Base-by-base conservation (phyloP, 805 yeast species). In the Cyberlindnera euphorbiae region DNA sequence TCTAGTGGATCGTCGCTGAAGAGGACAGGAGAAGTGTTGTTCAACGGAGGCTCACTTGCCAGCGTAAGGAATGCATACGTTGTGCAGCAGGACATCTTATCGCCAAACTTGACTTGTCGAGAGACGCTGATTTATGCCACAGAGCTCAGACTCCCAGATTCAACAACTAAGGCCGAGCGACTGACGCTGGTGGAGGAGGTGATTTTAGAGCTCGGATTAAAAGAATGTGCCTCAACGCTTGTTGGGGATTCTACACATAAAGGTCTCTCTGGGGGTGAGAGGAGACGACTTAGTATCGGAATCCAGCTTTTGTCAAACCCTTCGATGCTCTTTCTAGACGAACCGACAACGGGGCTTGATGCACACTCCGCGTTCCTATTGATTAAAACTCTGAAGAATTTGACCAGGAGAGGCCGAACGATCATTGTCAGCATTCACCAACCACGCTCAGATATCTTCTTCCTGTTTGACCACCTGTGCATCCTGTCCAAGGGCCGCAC, bases 221-320 rank as follows among this genome's bases (percentile, higher is more conserved):
- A 73, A 41, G 88, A 79, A 35, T 73, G 89, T 45, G 75, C 75
- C 4, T 67, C 79, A 44, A 79, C 84, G 1, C 41, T 66, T 3
- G 82, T 87, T 2, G 82, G 82, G 8, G 79, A 78, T 47, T 48
- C 61, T 1, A 60, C 62, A 4, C 71, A 71, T 39, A 63, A 69
- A 30, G 86, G 83, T 17, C 61, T 86, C 5, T 82, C 93, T 1
- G 96, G 96, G 7, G 96, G 96, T 23, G 95, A 86, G 55, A 82
- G 80, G 54, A 56, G 96, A 50, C 59, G 95, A 36, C 66, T 84
- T 7, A 80, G 89, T 39, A 74, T 87, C 26, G 96, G 86, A 0
- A 77, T 86, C n/a, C 95, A 87, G 55, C 61, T 86, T 54, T 64
- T 87, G 22, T 72, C 83, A 5, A 82, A 80, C 45, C 95, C 95